Percentiles rank a stretch among this genome's conserved stretches.
phyloP scores from a whole-genome alignment of 345 rosid species.

The Eucalyptus brandiana region DNA sequence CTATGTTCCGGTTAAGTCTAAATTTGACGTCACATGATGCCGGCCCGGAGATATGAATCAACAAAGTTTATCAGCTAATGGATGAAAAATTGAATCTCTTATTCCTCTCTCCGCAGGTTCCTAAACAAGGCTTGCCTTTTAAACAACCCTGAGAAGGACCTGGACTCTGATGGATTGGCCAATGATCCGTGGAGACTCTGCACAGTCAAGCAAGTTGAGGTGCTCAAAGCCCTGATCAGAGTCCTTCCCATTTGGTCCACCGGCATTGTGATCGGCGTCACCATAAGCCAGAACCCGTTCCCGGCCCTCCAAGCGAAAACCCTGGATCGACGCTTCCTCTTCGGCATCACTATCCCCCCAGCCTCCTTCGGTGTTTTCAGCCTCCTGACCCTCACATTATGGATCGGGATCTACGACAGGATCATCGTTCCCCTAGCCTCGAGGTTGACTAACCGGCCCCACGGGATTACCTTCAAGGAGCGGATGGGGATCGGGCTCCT shows the following conservation, averaged over 20 bases:
- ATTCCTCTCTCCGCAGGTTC: constrained; percentile 2
- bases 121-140: constrained; percentile 46
- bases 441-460: constrained; percentile 8
- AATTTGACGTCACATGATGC: background rate
- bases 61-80: background rate
- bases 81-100: background rate
- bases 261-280: constrained; percentile 26
- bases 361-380: constrained; percentile 23
- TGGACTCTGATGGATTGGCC: constrained; percentile 17
- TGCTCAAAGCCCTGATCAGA: constrained; percentile 36
- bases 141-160: constrained; percentile 13
- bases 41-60: background rate
- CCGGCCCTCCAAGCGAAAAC: constrained; percentile 28
- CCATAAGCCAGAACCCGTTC: constrained; percentile 28
- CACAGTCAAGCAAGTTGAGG: constrained; percentile 46
- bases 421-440: constrained; percentile 19
- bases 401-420: constrained; percentile 35
- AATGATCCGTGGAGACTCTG: constrained; percentile 30
- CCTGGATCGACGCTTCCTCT: constrained; percentile 29
- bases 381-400: constrained; percentile 17
- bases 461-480: constrained; percentile 21
- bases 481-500: constrained; percentile 34
- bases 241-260: constrained; percentile 50
- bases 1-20: background rate
- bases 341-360: constrained; percentile 8